Base-by-base conservation (phyloP, 2,329 filamentous ascomycete species). In the Xylaria sp. region DNA sequence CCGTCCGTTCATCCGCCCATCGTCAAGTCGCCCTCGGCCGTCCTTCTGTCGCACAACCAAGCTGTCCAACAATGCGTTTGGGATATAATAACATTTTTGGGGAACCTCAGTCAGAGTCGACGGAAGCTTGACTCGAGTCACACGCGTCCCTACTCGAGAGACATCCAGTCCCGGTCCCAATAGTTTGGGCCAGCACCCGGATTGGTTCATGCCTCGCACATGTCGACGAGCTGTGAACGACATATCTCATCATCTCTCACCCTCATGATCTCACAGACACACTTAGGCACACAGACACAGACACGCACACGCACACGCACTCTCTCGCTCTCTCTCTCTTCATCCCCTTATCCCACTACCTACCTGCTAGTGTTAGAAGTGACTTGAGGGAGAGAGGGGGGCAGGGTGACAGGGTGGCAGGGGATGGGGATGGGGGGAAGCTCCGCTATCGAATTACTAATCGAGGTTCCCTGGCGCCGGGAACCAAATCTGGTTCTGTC, bases 161-260 rank as follows among this genome's bases (percentile, higher is more conserved):
- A 44, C 50, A 42, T 39, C 39, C 21, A 51, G 47, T 56, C 55
- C n/a, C 52, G 54, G 54, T 58, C 60, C 60, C 54, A 59, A 57
- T 57, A 61, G 56, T 55, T 49, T 55, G 59, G 59, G 24, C 52
- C 40, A 54, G 59, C 56, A 54, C 52, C 59, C 59, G 59, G 54
- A 57, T 56, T 51, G 53, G 40, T 57, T 53, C 56, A 57, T 62
- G 54, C 57, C 51, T 55, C 53, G 59, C 54, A 55, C 56, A 57
- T 62, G 56, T 52, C 57, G 24, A 53, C 48, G 53, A 42, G 53
- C 56, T 55, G 55, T 55, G 48, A 50, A 51, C 48, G 40, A 7
- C 29, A n/a, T n/a, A n/a, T n/a, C n/a, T n/a, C n/a, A n/a, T n/a
- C n/a, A n/a, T n/a, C n/a, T n/a, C n/a, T n/a, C n/a, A n/a, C n/a